phyloP scores from a whole-genome alignment of 805 yeast species.

The Ascoidea rubescens region DNA sequence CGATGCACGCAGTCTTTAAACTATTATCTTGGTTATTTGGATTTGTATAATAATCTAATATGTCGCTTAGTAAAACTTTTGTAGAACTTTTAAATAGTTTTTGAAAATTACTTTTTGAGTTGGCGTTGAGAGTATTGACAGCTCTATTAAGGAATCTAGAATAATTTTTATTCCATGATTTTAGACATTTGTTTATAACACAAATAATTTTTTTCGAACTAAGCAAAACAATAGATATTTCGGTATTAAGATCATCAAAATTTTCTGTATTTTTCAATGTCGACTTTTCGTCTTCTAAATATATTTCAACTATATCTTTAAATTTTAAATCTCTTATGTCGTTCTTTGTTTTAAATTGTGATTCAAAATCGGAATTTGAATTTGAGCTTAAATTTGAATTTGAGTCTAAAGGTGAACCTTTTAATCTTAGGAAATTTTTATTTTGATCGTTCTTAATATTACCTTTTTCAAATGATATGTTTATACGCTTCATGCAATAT shows the following conservation, averaged over 20 bases:
- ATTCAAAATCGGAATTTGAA: not conserved
- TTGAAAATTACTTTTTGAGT: not conserved
- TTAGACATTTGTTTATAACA: not conserved
- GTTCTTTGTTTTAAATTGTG: too few relatives aligned
- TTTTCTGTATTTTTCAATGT: not conserved
- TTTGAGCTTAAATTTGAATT: not conserved
- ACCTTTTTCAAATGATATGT: too few relatives aligned
- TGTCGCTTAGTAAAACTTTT: too few relatives aligned
- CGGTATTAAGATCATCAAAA: too few relatives aligned
- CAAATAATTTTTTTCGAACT: not conserved
- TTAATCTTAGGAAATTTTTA: too few relatives aligned
- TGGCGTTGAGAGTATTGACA: not conserved
- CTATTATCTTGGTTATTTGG: too few relatives aligned
- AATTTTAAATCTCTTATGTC: not conserved
- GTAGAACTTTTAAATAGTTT: too few relatives aligned
- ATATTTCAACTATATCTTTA: not conserved
- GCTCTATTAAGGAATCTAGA: not conserved
- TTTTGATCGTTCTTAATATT: not conserved
- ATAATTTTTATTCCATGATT: not conserved
- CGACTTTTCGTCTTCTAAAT: not conserved
- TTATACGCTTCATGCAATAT: not conserved
- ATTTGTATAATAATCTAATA: too few relatives aligned
- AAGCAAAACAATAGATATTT: not conserved
- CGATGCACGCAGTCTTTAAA: too few relatives aligned
- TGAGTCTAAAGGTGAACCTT: not conserved